Base-by-base conservation (phyloP, 768 basidiomycete species). In the Clathrus columnatus region DNA sequence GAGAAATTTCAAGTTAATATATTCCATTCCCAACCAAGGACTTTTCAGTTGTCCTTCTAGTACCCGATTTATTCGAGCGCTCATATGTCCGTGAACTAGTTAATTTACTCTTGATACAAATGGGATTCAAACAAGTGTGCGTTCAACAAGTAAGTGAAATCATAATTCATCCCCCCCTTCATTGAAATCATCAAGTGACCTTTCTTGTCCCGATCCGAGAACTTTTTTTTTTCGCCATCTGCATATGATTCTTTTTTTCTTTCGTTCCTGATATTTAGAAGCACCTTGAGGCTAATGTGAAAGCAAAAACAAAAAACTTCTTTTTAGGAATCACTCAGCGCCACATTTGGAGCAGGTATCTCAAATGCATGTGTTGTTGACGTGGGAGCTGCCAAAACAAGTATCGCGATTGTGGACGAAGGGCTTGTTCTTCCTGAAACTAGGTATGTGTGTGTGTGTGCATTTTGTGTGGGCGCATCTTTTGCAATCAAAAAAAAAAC, bases 331-430 rank as follows among this genome's bases (percentile, higher is more conserved):
- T 87, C 91, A 3, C 74, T 95, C 41, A 88, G 90, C 29, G 92
- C 94, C 3, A 91, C 91, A 0, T 97, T 94, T 65, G 94, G 94
- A 20, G 93, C 95, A 6, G 95, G 95, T 6, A 84, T 98, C 50
- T 91, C 91, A 0, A 87, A 84, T 62, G 96, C 94, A 10, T 98
- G 96, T 63, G 90, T 99, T 4, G 88, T 99, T 30, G 91, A 99
- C 67, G 85, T 98, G 50, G 96, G 96, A 2, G 88, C 95, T 11
- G 77, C 74, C 16, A 81, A 77, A 54, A 92, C 90, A 1, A 91
- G 81, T 57, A 81, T 99, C 42, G 83, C 93, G 0, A 97, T 94
- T 64, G 87, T 98, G 1, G 96, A 98, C 56, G 96, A 99, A 62
- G 96, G 96, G 1, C 65, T 93, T 49, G 80, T 99, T 20, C 71